These are phyloP conservation scores for Boletus sensibilis DNA, from an alignment of 768 basidiomycete genomes.

Conservation along the genomic window DNA sequence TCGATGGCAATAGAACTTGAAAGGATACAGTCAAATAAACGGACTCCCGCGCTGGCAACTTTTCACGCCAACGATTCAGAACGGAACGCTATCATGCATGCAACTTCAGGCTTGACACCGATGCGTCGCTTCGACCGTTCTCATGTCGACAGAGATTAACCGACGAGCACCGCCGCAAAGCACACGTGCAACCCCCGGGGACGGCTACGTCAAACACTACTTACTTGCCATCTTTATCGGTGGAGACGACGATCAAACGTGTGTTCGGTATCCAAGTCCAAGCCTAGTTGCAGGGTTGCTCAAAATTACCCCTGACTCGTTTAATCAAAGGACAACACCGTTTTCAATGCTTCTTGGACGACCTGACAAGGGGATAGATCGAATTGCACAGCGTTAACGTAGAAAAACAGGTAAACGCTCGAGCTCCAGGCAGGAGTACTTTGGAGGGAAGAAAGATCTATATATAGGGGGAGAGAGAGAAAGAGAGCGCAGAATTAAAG, in stretches of 20 bases:
- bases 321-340: neutral
- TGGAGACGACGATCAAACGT: neutral
- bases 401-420: slow-evolving; percentile 17
- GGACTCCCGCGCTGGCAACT: too few relatives aligned
- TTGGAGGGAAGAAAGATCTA: neutral
- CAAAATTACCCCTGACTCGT: neutral
- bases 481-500: neutral
- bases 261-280: neutral
- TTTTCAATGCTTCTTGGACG: neutral
- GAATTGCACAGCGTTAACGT: slow-evolving; percentile 2
- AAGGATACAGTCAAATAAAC: too few relatives aligned
- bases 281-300: neutral
- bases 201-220: neutral
- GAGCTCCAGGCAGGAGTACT: slow-evolving; percentile 20
- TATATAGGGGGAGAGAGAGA: neutral
- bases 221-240: neutral
- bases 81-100: too few relatives aligned
- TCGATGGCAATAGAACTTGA: too few relatives aligned
- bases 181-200: neutral
- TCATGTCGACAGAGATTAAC: neutral
- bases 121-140: neutral
- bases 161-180: neutral
- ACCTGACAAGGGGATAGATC: neutral
- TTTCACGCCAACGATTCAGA: too few relatives aligned
- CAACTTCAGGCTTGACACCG: too few relatives aligned